Conservation (phyloP, 2,329 filamentous ascomycete species). For the Cyphellophora europaea region DNA sequence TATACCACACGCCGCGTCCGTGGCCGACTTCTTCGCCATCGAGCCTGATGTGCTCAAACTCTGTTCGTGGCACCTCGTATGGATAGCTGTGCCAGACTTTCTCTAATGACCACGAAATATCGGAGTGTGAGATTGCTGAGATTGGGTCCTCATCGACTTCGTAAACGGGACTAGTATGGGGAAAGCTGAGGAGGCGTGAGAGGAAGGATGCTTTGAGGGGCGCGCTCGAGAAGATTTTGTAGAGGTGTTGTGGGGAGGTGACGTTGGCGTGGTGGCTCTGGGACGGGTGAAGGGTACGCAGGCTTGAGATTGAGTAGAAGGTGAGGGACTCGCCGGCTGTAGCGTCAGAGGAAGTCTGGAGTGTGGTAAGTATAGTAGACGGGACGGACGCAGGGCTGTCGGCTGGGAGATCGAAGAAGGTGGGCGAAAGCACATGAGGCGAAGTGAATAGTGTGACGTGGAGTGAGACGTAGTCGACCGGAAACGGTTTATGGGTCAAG, state of each 20-base stretch:
- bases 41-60: constrained; percentile 67
- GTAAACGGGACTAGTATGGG: constrained; percentile 13
- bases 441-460: constrained; percentile 87
- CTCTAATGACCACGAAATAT: constrained; percentile 67
- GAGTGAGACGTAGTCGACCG: constrained; percentile 75
- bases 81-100: constrained; percentile 81
- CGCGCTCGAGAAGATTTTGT: constrained; percentile 57
- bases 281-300: constrained; percentile 54
- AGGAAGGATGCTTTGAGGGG: constrained; percentile 40
- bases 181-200: constrained; percentile 37
- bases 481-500: constrained; percentile 49
- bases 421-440: constrained; percentile 58
- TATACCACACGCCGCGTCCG: constrained; percentile 40
- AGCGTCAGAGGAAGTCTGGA: constrained; percentile 37
- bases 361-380: constrained; percentile 71
- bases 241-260: constrained; percentile 37
- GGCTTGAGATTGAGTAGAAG: constrained; percentile 79
- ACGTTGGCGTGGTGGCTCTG: constrained; percentile 2
- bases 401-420: constrained; percentile 58
- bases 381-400: constrained; percentile 49
- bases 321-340: constrained; percentile 51
- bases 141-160: constrained; percentile 10
- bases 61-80: constrained; percentile 70
- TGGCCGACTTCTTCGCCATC: constrained; percentile 1
- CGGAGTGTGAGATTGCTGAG: constrained; percentile 23